Evolutionary conservation across 495 filamentous ascomycete genomes (phyloP).

Genomic region (Xylaria telfairii): DNA sequence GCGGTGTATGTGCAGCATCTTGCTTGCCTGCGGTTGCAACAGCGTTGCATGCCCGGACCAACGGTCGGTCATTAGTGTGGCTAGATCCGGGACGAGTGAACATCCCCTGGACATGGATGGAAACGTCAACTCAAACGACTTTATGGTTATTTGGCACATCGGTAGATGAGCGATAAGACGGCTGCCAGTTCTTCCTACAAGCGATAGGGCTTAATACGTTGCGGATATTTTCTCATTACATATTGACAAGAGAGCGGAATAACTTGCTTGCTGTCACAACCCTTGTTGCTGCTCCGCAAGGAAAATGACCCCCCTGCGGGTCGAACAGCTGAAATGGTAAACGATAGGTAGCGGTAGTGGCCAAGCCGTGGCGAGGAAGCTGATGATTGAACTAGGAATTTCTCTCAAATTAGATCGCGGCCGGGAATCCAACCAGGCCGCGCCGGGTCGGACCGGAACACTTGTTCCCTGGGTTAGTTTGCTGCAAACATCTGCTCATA

Average conservation of each 20-base stretch:
- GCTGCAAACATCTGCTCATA: constrained; percentile 12
- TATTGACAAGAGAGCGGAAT: background rate
- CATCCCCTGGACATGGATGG: background rate
- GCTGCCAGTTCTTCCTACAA: background rate
- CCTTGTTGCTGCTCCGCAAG: background rate
- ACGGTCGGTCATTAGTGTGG: background rate
- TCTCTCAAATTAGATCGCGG: background rate
- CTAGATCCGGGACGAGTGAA: too few relatives aligned
- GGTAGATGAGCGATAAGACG: background rate
- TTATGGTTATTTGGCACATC: background rate
- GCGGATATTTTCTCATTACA: constrained; percentile 9
- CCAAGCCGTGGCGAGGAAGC: background rate
- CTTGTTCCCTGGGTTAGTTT: background rate
- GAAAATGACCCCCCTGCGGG: background rate
- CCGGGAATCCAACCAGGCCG: background rate
- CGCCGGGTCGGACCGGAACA: constrained; percentile 3
- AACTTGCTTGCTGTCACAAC: background rate
- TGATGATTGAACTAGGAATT: background rate
- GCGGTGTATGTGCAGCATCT: constrained; percentile 12
- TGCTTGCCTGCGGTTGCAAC: background rate
- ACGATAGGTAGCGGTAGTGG: too few relatives aligned
- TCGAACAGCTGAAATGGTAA: background rate
- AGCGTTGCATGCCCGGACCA: background rate
- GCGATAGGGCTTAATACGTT: background rate
- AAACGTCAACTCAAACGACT: background rate